A percentile compares a stretch with the other conserved stretches of the same genome.
Evolutionary conservation across 768 basidiomycete genomes (phyloP).

Genomic region (Mrakia gelida): DNA sequence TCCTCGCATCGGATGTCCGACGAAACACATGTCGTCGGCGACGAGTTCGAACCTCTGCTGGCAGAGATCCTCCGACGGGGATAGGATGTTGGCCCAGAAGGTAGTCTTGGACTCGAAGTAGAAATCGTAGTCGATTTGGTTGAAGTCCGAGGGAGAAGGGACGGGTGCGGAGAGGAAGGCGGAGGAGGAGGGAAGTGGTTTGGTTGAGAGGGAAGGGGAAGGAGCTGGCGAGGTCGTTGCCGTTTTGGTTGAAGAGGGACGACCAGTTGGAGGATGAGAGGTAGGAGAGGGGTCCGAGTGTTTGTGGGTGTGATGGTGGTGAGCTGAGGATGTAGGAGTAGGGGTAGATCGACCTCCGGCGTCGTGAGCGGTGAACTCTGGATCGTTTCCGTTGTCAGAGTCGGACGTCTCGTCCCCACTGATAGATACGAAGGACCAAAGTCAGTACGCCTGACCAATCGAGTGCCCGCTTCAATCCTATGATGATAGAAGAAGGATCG

Average conservation of each 20-base stretch:
- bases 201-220: conserved; percentile 5
- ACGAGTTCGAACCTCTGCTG: conserved; percentile 92
- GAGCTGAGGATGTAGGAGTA: neutral
- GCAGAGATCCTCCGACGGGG: conserved; percentile 70
- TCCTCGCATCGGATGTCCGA: conserved; percentile 83
- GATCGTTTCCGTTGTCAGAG: neutral
- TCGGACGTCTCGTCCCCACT: neutral
- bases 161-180: neutral
- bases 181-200: conserved; percentile 1
- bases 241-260: neutral
- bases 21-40: conserved; percentile 84
- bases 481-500: neutral
- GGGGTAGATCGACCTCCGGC: neutral
- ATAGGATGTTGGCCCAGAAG: conserved; percentile 74
- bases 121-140: conserved; percentile 40
- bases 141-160: neutral
- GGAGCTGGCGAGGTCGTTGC: neutral
- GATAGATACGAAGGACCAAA: neutral
- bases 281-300: neutral
- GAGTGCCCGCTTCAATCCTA: too few relatives aligned
- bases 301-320: neutral
- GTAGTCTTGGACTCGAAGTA: conserved; percentile 76
- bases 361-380: neutral
- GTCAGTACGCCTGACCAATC: neutral
- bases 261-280: neutral